A percentile compares a stretch with the other conserved stretches of the same genome.
Evolutionary conservation across 768 basidiomycete species (phyloP).

Genomic region (Mycena capillaripes): DNA sequence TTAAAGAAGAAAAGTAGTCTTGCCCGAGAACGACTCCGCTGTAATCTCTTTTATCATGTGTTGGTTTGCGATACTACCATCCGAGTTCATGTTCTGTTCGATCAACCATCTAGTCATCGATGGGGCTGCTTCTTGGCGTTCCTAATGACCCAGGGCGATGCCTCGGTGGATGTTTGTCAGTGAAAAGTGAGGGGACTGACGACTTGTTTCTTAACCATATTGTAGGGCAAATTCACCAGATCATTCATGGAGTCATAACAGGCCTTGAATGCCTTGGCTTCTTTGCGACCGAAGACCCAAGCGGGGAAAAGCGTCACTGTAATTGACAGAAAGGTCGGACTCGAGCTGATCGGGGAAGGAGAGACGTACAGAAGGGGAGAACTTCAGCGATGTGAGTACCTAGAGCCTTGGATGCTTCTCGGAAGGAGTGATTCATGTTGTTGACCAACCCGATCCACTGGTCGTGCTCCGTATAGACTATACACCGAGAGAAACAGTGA

Average conservation of each 20-base stretch:
- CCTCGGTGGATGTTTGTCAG: constrained; percentile 6
- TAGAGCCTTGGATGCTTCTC: constrained; percentile 17
- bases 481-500: constrained; percentile 1
- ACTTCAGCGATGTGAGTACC: constrained; percentile 13
- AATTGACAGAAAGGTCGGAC: constrained; percentile 2
- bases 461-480: constrained; percentile 7
- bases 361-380: constrained; percentile 15
- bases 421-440: constrained; percentile 9
- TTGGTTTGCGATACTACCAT: constrained; percentile 16
- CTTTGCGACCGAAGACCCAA: constrained; percentile 15
- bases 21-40: constrained; percentile 10
- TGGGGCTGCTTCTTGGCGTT: constrained; percentile 11
- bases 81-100: constrained; percentile 14
- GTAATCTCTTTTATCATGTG: constrained; percentile 12
- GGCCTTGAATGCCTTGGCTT: constrained; percentile 14
- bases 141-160: constrained; percentile 11
- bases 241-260: constrained; percentile 14
- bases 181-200: constrained; percentile 4
- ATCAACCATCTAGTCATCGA: constrained; percentile 17
- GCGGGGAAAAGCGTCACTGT: constrained; percentile 15
- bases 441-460: constrained; percentile 10
- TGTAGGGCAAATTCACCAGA: constrained; percentile 11
- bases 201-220: constrained; percentile 15
- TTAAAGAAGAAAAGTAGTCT: constrained; percentile 4
- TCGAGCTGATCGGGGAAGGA: constrained; percentile 8